phyloP scores from a whole-genome alignment of 108 stramenopile genomes.

The Stephanodiscus minutulus region DNA sequence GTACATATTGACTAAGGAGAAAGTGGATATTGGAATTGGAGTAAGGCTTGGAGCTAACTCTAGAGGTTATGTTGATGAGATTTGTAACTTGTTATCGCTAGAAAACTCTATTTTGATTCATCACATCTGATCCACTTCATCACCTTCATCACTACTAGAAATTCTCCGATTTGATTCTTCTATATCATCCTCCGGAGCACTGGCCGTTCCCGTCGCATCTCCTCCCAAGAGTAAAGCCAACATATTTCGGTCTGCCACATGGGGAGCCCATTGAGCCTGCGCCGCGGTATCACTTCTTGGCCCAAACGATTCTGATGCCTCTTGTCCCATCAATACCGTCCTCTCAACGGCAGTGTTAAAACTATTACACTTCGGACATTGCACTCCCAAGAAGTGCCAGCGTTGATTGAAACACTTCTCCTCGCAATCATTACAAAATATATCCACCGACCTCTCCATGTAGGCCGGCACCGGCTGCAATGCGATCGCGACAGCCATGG shows the following conservation, averaged over 20 bases:
- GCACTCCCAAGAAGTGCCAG: slow-evolving; percentile 87
- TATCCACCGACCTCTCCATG: slow-evolving; percentile 79
- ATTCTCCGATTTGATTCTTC: slow-evolving; percentile 23
- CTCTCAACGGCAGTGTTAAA: slow-evolving; percentile 83
- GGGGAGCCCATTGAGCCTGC: slow-evolving; percentile 16
- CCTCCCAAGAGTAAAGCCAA: slow-evolving; percentile 36
- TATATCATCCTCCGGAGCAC: slow-evolving; percentile 21
- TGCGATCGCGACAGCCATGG: slow-evolving; percentile 79
- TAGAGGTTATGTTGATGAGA: too few species aligned
- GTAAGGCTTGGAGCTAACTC: neutral
- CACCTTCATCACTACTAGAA: slow-evolving; percentile 29
- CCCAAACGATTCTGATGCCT: slow-evolving; percentile 77
- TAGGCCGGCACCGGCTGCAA: slow-evolving; percentile 84
- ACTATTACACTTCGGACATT: slow-evolving; percentile 67
- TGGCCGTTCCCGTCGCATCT: slow-evolving; percentile 10
- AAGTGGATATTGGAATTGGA: neutral
- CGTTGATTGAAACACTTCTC: slow-evolving; percentile 56
- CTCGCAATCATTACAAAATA: slow-evolving; percentile 86
- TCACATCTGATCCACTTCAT: slow-evolving; percentile 8
- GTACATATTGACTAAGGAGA: neutral
- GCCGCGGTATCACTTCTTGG: slow-evolving; percentile 20
- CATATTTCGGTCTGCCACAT: slow-evolving; percentile 33
- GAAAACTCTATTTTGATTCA: neutral
- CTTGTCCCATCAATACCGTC: slow-evolving; percentile 72
- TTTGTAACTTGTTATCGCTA: neutral